Conservation (phyloP, 2,329 filamentous ascomycete species). For the Xylariaceae sp. region DNA sequence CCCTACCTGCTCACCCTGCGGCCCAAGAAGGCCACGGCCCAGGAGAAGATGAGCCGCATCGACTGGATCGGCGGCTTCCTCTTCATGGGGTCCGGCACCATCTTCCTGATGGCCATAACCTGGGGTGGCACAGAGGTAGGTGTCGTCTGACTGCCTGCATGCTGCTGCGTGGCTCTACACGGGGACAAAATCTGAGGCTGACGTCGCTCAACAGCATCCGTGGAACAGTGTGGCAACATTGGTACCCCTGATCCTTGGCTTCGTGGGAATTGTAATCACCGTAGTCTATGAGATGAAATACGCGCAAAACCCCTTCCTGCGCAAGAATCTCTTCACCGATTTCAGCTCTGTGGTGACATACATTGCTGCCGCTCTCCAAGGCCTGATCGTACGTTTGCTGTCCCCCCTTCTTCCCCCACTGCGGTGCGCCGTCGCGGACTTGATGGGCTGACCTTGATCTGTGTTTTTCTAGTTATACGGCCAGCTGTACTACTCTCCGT, state of each 20-base stretch:
- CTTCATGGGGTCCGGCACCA: constrained; percentile 34
- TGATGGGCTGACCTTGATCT: neutral
- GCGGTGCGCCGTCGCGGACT: neutral
- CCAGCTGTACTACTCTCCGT: constrained; percentile 5
- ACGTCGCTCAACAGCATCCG: constrained; percentile 5
- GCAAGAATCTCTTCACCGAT: constrained; percentile 10
- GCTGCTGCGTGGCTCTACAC: neutral
- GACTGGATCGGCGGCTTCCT: constrained; percentile 39
- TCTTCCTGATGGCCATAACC: constrained; percentile 39
- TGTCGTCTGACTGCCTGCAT: neutral
- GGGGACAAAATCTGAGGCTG: constrained; percentile 1
- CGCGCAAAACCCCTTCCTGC: constrained; percentile 10
- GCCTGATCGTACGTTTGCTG: constrained; percentile 6
- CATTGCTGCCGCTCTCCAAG: constrained; percentile 7
- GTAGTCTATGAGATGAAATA: constrained; percentile 9
- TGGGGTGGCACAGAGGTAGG: constrained; percentile 32
- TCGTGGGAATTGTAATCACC: constrained; percentile 8
- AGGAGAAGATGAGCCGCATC: constrained; percentile 29
- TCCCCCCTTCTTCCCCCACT: neutral
- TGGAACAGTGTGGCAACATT: constrained; percentile 9
- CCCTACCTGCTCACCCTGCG: constrained; percentile 34
- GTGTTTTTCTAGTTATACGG: neutral
- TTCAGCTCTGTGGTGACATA: constrained; percentile 8
- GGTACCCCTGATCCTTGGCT: constrained; percentile 11
- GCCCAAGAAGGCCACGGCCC: constrained; percentile 23